A percentile compares a stretch with the other conserved stretches of the same genome.
These are phyloP conservation scores for Chaetomium sp. DNA, from an alignment of 2,329 filamentous ascomycete genomes.

Conservation along the genomic window DNA sequence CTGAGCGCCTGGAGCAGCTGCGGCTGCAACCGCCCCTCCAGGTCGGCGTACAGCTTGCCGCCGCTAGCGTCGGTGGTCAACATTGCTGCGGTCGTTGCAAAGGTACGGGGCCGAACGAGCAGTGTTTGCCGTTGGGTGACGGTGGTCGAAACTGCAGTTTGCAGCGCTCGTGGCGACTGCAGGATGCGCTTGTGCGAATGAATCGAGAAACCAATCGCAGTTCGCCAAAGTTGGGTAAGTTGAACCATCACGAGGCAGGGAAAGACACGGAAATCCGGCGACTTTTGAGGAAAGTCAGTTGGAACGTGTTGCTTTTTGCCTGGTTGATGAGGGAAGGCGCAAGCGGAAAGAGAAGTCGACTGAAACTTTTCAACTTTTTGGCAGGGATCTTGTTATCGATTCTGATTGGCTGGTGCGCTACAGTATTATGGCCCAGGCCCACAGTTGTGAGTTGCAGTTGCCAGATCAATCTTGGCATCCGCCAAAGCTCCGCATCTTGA, in stretches of 20 bases:
- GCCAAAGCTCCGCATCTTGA: too few relatives aligned
- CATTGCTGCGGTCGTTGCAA: constrained; percentile 1
- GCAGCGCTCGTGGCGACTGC: neutral
- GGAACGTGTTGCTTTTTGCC: too few relatives aligned
- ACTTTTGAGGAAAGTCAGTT: too few relatives aligned
- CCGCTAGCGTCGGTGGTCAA: constrained; percentile 5
- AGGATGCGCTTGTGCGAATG: neutral
- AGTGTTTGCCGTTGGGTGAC: neutral
- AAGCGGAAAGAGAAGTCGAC: too few relatives aligned
- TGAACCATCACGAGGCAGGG: neutral
- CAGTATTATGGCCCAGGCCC: too few relatives aligned
- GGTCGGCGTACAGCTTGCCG: constrained; percentile 13
- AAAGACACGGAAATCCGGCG: too few relatives aligned
- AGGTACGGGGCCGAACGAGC: neutral
- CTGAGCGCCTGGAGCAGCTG: constrained; percentile 21
- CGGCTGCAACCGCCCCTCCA: constrained; percentile 20
- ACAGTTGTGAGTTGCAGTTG: too few relatives aligned
- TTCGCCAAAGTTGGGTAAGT: neutral
- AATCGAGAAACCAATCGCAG: neutral
- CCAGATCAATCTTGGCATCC: too few relatives aligned
- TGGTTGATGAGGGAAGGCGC: too few relatives aligned
- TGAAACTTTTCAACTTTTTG: too few relatives aligned
- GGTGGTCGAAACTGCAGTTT: neutral
- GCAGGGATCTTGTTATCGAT: too few relatives aligned
- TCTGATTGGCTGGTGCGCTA: too few relatives aligned